A percentile compares a stretch with the other conserved stretches of the same genome.
phyloP scores from a whole-genome alignment of 2,329 filamentous ascomycete genomes.

The Aspergillus uvarum region DNA sequence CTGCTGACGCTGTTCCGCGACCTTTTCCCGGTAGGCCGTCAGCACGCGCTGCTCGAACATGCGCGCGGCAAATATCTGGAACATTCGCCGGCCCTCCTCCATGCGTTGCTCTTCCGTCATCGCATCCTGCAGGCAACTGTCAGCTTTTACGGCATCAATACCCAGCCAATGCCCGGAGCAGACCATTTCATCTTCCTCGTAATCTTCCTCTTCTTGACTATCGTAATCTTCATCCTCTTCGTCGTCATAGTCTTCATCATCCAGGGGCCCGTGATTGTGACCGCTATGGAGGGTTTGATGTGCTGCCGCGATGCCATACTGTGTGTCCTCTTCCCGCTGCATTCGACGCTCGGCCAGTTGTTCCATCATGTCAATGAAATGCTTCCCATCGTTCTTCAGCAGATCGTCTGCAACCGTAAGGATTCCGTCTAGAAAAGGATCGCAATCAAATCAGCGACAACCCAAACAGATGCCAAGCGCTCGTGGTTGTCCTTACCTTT shows the following conservation, averaged over 20 bases:
- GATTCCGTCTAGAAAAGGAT: conserved; percentile 70
- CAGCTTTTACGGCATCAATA: conserved; percentile 28
- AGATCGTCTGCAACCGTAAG: conserved; percentile 97
- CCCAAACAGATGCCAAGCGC: conserved; percentile 16
- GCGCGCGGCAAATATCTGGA: conserved; percentile 96
- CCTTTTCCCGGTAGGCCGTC: conserved; percentile 96
- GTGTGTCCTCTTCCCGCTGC: conserved; percentile 91
- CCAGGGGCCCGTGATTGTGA: conserved; percentile 75
- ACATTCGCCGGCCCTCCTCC: conserved; percentile 98
- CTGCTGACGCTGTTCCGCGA: conserved; percentile 85
- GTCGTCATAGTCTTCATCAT: conserved; percentile 71
- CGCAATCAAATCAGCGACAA: conserved; percentile 40
- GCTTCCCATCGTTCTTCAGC: conserved; percentile 97
- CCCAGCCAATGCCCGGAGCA: conserved; percentile 20
- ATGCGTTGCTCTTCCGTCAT: conserved; percentile 99
- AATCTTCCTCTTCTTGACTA: conserved; percentile 63
- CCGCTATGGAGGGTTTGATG: conserved; percentile 62
- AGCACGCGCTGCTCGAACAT: conserved; percentile 99
- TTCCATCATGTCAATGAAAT: conserved; percentile 99
- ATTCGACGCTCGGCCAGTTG: conserved; percentile 95
- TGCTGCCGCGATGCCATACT: conserved; percentile 61
- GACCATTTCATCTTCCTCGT: conserved; percentile 67
- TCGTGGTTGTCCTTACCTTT: conserved; percentile 59
- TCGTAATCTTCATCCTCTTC: conserved; percentile 71
- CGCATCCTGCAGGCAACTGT: conserved; percentile 66